Conservation (phyloP, 2,329 filamentous ascomycete genomes). For the Cordyceps cicadae region DNA sequence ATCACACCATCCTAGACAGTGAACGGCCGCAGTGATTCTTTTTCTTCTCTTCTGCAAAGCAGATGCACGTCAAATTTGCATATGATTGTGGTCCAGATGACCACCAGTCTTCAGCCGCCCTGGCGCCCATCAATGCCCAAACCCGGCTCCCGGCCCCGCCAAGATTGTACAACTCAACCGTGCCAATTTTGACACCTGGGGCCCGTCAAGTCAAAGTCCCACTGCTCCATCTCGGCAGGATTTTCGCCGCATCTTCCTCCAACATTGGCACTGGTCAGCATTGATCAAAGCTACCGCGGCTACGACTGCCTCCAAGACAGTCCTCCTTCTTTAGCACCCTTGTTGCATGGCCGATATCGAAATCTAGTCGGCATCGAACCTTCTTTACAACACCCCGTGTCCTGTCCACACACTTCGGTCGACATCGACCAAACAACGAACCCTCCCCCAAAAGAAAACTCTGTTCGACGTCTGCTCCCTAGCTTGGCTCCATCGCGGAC, state of each 20-base stretch:
- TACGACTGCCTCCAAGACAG: too few species aligned
- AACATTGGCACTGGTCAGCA: neutral
- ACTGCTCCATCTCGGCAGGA: neutral
- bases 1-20: neutral
- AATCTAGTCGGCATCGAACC: too few species aligned
- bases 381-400: neutral
- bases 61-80: neutral
- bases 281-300: neutral
- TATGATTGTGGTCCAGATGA: neutral
- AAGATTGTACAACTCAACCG: neutral
- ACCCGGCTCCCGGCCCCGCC: neutral
- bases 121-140: neutral
- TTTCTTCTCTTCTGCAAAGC: neutral
- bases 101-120: neutral
- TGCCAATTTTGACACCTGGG: neutral
- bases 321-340: too few species aligned
- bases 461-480: slow-evolving; percentile 5
- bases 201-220: neutral
- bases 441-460: neutral
- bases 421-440: neutral
- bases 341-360: too few species aligned
- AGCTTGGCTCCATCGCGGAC: neutral
- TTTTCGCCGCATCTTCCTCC: neutral
- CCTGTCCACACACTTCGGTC: neutral
- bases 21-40: neutral